Conservation (phyloP, 352 stramenopile species). For the Globisporangium abappressorium region DNA sequence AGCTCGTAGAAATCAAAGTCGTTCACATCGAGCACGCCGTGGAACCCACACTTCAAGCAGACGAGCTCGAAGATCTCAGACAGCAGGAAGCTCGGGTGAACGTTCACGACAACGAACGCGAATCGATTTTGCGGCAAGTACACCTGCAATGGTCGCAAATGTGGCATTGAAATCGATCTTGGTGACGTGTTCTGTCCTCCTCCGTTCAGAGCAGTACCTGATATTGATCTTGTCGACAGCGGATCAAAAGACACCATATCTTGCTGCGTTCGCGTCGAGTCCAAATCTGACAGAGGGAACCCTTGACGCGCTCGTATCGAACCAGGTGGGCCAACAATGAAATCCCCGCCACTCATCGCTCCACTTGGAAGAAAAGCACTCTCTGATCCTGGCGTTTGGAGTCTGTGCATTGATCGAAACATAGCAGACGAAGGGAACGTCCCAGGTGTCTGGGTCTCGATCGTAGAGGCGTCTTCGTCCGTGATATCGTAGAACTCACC, state of each 20-base stretch:
- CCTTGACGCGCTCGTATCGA: slow-evolving; percentile 50
- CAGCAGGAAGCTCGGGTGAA: slow-evolving; percentile 49
- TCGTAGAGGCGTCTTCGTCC: slow-evolving; percentile 37
- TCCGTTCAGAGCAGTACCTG: slow-evolving; percentile 28
- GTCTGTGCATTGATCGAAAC: slow-evolving; percentile 58
- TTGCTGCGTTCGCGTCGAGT: slow-evolving; percentile 51
- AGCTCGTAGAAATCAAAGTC: slow-evolving; percentile 88
- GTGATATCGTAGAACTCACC: slow-evolving; percentile 40
- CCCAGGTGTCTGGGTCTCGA: slow-evolving; percentile 32
- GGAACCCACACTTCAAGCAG: slow-evolving; percentile 73
- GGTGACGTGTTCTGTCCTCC: slow-evolving; percentile 33
- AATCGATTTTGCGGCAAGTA: slow-evolving; percentile 88
- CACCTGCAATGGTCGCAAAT: slow-evolving; percentile 56
- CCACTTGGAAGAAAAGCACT: slow-evolving; percentile 13
- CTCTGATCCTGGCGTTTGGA: slow-evolving; percentile 59
- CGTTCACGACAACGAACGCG: slow-evolving; percentile 70
- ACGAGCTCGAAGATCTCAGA: slow-evolving; percentile 76
- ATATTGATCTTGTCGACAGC: slow-evolving; percentile 58
- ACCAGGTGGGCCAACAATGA: slow-evolving; percentile 23
- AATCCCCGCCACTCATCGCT: slow-evolving; percentile 16
- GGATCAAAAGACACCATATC: slow-evolving; percentile 61
- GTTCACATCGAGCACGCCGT: slow-evolving; percentile 63
- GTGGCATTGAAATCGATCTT: slow-evolving; percentile 37
- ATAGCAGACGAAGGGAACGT: slow-evolving; percentile 49
- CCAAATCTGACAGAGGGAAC: slow-evolving; percentile 43